Evolutionary conservation across 164 flowering plant genomes (phyloP).

Genomic region (Akebia trifoliata): DNA sequence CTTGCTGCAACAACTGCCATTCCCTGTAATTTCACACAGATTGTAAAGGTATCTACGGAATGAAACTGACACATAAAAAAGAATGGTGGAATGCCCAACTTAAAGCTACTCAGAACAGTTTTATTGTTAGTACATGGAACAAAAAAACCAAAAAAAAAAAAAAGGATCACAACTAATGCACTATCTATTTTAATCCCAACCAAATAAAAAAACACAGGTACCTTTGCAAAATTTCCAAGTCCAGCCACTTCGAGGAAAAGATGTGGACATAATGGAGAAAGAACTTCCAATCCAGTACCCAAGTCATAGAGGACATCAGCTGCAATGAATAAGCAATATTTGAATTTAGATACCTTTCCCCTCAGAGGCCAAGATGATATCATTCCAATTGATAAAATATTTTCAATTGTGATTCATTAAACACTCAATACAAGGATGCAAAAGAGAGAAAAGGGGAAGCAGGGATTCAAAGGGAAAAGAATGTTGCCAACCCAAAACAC

Average conservation of each 20-base stretch:
- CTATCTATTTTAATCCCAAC: too few relatives aligned
- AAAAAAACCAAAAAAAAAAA: too few relatives aligned
- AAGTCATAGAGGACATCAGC: constrained; percentile 96
- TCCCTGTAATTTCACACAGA: too few relatives aligned
- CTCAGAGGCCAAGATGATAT: background rate
- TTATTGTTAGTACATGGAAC: too few relatives aligned
- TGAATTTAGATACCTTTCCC: constrained; percentile 8
- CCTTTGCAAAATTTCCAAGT: constrained; percentile 96
- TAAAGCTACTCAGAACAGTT: too few relatives aligned
- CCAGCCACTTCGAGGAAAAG: constrained; percentile 98
- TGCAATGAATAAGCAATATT: constrained; percentile 33
- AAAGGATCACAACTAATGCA: too few relatives aligned
- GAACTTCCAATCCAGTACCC: constrained; percentile 92
- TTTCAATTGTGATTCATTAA: background rate
- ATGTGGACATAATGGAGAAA: constrained; percentile 92
- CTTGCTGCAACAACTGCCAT: constrained; percentile 99
- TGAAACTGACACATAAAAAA: background rate
- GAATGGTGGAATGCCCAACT: too few relatives aligned
- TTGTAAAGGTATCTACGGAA: background rate
- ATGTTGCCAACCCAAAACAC: constrained; percentile 7
- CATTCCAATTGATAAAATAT: background rate
- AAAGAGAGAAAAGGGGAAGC: background rate
- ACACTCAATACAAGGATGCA: background rate
- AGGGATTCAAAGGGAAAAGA: constrained; percentile 1
- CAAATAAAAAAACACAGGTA: constrained; percentile 18